Base-by-base conservation (phyloP, 2,329 filamentous ascomycete species). In the Scedosporium aurantiacum region DNA sequence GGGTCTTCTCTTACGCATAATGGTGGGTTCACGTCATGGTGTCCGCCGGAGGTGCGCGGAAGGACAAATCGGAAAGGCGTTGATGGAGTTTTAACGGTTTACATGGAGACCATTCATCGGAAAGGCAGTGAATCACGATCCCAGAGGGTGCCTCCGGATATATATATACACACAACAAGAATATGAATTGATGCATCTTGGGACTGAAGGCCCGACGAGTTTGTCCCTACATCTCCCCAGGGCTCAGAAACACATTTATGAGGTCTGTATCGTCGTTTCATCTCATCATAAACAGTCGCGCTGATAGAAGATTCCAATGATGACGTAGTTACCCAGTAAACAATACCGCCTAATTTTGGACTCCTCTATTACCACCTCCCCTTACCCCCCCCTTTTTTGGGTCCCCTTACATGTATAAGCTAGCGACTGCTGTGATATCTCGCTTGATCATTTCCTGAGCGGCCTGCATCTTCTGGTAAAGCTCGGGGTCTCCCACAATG, bases 381-480 rank as follows among this genome's bases (percentile, higher is more conserved):
- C 14, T 14, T 12, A n/a, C n/a, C n/a, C n/a, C n/a, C n/a, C n/a
- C n/a, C n/a, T 12, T 12, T 37, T 10, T 37, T 37, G n/a, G n/a
- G 32, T 37, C 6, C 14, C 32, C 14, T 65, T 79, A 95, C 88
- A 95, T 92, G 70, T 95, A 96, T 70, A 96, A 74, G 72, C 87
- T 91, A 14, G 91, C 91, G 45, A 92, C 90, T 18, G 92, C 92
- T 23, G 91, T 95, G 60, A 96, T 94, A 72, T 97, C 94, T 69
- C 94, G 79, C 81, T 96, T 95, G 72, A 99, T 99, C 82, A 97
- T 83, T 79, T 99, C 94, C 81, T 97, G 93, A 67, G 93, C 95
- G 65, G 86, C 86, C 76, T 96, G 88, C 93, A 99, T 99, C 82
- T 99, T 99, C 66, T 87, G 85, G 73, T 96, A 97, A 66, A 99